phyloP scores from a whole-genome alignment of 306 rosid species.

The Benincasa hispida region DNA sequence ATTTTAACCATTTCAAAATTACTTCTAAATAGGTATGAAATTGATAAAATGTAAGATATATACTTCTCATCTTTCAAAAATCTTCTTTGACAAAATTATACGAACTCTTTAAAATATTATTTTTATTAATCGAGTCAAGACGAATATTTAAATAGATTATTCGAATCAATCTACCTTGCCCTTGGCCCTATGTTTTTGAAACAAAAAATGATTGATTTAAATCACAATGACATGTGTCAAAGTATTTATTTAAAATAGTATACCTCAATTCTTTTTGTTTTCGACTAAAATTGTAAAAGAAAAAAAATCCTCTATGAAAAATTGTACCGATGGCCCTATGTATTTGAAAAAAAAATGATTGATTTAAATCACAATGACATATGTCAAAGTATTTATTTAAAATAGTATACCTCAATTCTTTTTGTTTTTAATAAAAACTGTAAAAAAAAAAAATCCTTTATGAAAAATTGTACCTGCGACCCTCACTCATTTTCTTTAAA shows the following conservation, averaged over 20 bases:
- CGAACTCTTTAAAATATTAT: background rate
- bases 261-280: background rate
- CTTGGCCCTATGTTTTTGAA: background rate
- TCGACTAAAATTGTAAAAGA: too few relatives aligned
- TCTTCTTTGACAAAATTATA: background rate
- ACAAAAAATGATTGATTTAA: background rate
- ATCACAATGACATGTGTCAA: background rate
- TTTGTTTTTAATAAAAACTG: too few relatives aligned
- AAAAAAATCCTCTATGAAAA: too few relatives aligned
- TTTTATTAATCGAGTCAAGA: too few relatives aligned
- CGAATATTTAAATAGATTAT: background rate
- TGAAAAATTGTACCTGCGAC: too few relatives aligned
- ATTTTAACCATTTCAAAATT: too few relatives aligned
- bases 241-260: background rate
- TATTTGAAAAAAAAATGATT: background rate
- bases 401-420: background rate
- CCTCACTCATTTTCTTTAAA: too few relatives aligned
- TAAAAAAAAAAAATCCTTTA: too few relatives aligned
- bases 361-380: background rate
- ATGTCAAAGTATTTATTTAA: background rate
- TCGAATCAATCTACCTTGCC: too few relatives aligned
- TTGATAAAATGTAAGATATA: background rate
- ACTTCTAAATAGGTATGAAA: too few relatives aligned
- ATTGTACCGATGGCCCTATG: background rate
- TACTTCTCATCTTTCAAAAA: background rate